A percentile compares a stretch with the other conserved stretches of the same genome.
Evolutionary conservation across 495 filamentous ascomycete genomes (phyloP).

Genomic region (Hyaloscypha hepaticicola): DNA sequence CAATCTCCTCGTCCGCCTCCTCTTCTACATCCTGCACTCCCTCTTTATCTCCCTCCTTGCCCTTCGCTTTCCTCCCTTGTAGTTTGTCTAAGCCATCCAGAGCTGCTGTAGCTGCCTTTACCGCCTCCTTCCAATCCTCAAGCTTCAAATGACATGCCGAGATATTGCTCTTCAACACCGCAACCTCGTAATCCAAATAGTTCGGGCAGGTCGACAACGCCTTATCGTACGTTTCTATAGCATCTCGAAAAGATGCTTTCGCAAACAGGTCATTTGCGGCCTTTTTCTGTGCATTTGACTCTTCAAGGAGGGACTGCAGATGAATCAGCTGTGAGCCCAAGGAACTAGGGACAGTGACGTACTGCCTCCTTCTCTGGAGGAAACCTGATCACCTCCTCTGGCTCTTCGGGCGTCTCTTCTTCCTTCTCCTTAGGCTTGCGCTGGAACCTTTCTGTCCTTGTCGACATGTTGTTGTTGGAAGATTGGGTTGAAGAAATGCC

Average conservation of each 20-base stretch:
- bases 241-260: slow-evolving; percentile 70
- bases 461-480: slow-evolving; percentile 23
- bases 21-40: slow-evolving; percentile 57
- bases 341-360: slow-evolving; percentile 18
- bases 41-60: slow-evolving; percentile 40
- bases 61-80: slow-evolving; percentile 23
- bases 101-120: slow-evolving; percentile 69
- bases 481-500: slow-evolving; percentile 2
- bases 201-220: slow-evolving; percentile 79
- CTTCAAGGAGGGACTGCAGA: slow-evolving; percentile 60
- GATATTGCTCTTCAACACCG: slow-evolving; percentile 84
- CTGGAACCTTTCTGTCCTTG: slow-evolving; percentile 35
- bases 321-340: neutral
- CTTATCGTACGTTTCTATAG: slow-evolving; percentile 86
- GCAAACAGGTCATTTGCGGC: slow-evolving; percentile 78
- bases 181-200: slow-evolving; percentile 88
- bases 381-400: slow-evolving; percentile 46
- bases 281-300: slow-evolving; percentile 73
- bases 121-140: slow-evolving; percentile 80
- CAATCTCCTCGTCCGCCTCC: slow-evolving; percentile 57
- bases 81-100: slow-evolving; percentile 70
- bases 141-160: slow-evolving; percentile 89
- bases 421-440: slow-evolving; percentile 25
- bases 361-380: slow-evolving; percentile 78
- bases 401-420: slow-evolving; percentile 3